Evolutionary conservation across 164 flowering plant species (phyloP).

Genomic region (Umbellularia californica): DNA sequence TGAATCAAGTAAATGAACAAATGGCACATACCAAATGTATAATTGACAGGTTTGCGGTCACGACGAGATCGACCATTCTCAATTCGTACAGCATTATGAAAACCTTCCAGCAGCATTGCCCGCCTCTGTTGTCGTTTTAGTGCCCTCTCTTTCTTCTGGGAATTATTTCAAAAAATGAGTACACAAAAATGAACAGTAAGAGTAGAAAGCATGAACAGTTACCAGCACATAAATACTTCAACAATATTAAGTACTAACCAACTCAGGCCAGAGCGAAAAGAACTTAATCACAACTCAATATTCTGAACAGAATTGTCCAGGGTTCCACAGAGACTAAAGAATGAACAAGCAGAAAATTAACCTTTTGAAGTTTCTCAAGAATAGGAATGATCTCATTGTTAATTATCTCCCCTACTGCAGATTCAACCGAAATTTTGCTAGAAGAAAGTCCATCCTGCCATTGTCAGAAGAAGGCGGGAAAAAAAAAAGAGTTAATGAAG

Average conservation of each 20-base stretch:
- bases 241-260: background rate
- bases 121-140: conserved; percentile 40
- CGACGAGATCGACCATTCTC: conserved; percentile 51
- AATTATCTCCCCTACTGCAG: conserved; percentile 39
- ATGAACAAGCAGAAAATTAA: conserved; percentile 8
- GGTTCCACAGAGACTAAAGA: background rate
- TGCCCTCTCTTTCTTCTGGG: conserved; percentile 71
- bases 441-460: conserved; percentile 62
- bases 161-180: background rate
- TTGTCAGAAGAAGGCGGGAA: conserved; percentile 6
- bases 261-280: background rate
- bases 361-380: conserved; percentile 68
- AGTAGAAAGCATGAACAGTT: background rate
- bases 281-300: background rate
- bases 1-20: no score
- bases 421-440: conserved; percentile 40
- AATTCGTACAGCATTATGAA: conserved; percentile 20
- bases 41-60: conserved; percentile 48
- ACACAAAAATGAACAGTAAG: background rate
- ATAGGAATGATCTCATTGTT: conserved; percentile 52
- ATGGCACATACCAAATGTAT: conserved; percentile 58
- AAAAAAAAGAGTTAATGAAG: conserved; percentile 3
- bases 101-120: conserved; percentile 34
- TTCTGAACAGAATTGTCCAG: background rate
- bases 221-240: background rate